Evolutionary conservation across 139 green algal species (phyloP), one percentile per base, ranked within the genome.

Genomic region (Desmodesmus armatus): DNA sequence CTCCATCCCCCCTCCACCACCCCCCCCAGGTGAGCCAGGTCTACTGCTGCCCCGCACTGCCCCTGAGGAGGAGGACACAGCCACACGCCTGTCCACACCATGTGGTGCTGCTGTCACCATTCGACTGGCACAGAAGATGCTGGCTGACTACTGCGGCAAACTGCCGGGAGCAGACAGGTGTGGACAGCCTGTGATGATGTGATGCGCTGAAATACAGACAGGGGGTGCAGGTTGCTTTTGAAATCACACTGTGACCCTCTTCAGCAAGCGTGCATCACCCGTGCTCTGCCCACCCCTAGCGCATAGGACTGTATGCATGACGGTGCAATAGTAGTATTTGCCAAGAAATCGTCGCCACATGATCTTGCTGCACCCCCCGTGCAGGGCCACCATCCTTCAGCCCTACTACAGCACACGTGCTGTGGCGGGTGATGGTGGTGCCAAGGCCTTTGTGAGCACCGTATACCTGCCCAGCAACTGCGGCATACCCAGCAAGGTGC

Each of bases 131-230:
- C 79, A 85, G 35, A 43, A 75, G 63, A 40, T 85, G 79, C 43
- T 85, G 62, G 79, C 79, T 17, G 79, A 85, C 19, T 85, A 63
- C 43, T 85, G 79, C 37, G 63, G 43, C 9, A 49, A 51, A 37
- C 79, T 85, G 39, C 79, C 79, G 3, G 79, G 79, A 25, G 77
- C 79, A 23, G 79, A 85, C 65, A 77, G 35, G 79, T 85, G 44
- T 5, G 79, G n/a, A n/a, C n/a, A n/a, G n/a, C n/a, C n/a, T n/a
- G n/a, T n/a, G n/a, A n/a, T n/a, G n/a, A n/a, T n/a, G n/a, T n/a
- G n/a, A n/a, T n/a, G n/a, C n/a, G n/a, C n/a, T n/a, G n/a, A n/a
- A n/a, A n/a, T n/a, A n/a, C n/a, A n/a, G n/a, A n/a, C n/a, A n/a
- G n/a, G n/a, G n/a, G n/a, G n/a, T n/a, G n/a, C n/a, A n/a, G n/a